Conservation (phyloP, 169 alveolate genomes). For the Theileria orientalis region DNA sequence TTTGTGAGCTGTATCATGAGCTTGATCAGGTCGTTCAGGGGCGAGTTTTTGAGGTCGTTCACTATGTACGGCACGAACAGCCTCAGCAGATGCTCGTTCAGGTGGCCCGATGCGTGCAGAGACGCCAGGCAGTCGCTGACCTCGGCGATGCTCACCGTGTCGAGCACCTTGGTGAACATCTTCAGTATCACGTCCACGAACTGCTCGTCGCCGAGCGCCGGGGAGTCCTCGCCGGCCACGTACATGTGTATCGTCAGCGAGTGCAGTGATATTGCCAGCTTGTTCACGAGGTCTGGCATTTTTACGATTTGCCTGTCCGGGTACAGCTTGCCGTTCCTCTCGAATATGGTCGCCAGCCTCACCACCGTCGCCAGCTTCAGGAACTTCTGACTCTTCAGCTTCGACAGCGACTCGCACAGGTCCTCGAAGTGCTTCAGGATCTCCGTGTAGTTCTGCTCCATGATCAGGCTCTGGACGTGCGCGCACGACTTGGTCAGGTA, state of each 20-base stretch:
- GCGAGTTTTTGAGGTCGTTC: background rate
- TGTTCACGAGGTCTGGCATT: conserved; percentile 2
- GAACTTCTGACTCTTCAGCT: background rate
- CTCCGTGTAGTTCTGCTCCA: background rate
- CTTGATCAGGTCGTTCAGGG: background rate
- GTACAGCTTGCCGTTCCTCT: background rate
- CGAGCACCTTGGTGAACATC: conserved; percentile 7
- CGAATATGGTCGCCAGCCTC: background rate
- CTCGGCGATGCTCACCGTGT: background rate
- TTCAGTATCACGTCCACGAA: background rate
- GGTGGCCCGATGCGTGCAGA: background rate
- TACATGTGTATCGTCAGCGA: conserved; percentile 6
- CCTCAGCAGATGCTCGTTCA: conserved; percentile 11
- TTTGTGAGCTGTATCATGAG: conserved; percentile 5
- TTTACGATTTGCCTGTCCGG: background rate
- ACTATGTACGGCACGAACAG: conserved; percentile 33
- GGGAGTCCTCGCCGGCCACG: background rate
- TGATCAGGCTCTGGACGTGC: background rate
- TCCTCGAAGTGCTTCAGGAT: background rate
- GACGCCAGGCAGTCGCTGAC: conserved; percentile 2
- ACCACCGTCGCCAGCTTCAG: background rate
- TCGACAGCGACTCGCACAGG: background rate
- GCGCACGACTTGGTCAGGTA: conserved; percentile 25
- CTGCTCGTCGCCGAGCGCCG: background rate
- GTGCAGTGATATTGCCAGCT: conserved; percentile 7